Percentiles rank a stretch among this genome's conserved stretches.
Evolutionary conservation across 2,329 filamentous ascomycete genomes (phyloP).

Genomic region (Furcasterigmium furcatum): DNA sequence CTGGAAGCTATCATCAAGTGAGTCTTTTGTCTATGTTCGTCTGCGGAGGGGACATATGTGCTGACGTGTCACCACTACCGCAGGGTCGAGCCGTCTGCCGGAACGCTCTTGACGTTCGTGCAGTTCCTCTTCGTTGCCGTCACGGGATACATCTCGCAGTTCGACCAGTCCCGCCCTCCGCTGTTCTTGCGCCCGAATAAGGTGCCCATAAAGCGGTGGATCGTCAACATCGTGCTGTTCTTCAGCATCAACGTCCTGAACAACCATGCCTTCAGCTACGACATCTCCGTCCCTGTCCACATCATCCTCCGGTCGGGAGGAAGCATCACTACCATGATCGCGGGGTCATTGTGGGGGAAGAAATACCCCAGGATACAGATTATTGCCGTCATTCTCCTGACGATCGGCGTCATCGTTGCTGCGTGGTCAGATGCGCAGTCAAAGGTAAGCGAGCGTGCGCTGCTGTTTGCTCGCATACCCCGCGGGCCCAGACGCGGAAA

Average conservation of each 20-base stretch:
- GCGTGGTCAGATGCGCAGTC: conserved; percentile 85
- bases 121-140: conserved; percentile 83
- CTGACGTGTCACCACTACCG: too few relatives aligned
- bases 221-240: conserved; percentile 85
- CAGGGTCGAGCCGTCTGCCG: conserved; percentile 76
- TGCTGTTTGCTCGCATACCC: too few relatives aligned
- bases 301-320: conserved; percentile 95
- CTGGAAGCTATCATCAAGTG: conserved; percentile 93
- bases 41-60: too few relatives aligned
- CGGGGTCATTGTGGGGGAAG: conserved; percentile 86
- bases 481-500: neutral
- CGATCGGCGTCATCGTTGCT: conserved; percentile 79
- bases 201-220: conserved; percentile 82
- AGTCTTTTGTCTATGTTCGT: too few relatives aligned
- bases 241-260: conserved; percentile 94
- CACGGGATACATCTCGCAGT: conserved; percentile 72
- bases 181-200: conserved; percentile 74
- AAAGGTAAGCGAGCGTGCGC: conserved; percentile 71
- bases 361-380: conserved; percentile 78
- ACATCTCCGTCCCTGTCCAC: conserved; percentile 93
- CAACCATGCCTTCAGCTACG: conserved; percentile 96
- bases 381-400: conserved; percentile 77
- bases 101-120: conserved; percentile 82
- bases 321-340: conserved; percentile 90
- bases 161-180: conserved; percentile 63